Evolutionary conservation across 768 basidiomycete genomes (phyloP).

Genomic region (Kwoniella europaea): DNA sequence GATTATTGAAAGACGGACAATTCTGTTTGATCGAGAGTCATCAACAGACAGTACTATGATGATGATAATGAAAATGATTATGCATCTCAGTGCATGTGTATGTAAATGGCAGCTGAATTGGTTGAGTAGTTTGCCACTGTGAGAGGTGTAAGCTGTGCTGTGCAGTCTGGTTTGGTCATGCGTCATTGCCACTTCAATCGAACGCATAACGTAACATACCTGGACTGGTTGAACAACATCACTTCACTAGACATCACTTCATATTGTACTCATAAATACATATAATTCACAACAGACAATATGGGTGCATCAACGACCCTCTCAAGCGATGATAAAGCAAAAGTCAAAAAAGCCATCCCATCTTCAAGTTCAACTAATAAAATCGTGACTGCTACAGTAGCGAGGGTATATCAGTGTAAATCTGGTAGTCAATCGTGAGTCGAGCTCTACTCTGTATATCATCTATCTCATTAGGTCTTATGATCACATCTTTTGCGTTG

Average conservation of each 20-base stretch:
- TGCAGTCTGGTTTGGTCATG: no score
- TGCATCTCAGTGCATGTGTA: background rate
- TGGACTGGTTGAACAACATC: background rate
- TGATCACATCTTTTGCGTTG: background rate
- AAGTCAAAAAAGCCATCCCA: slow-evolving; percentile 70
- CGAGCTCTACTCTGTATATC: slow-evolving; percentile 34
- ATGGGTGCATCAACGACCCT: slow-evolving; percentile 26
- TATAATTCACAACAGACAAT: background rate
- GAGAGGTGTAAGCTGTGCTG: no score
- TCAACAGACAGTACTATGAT: background rate
- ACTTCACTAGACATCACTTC: background rate
- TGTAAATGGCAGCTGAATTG: no score
- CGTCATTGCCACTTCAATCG: no score
- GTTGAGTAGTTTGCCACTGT: no score
- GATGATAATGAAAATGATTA: background rate
- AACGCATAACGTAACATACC: no score
- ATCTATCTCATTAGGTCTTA: background rate
- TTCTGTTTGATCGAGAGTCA: no score
- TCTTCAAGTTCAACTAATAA: slow-evolving; percentile 64
- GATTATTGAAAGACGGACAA: no score
- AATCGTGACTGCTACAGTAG: slow-evolving; percentile 78
- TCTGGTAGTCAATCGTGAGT: slow-evolving; percentile 42
- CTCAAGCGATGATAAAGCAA: slow-evolving; percentile 71
- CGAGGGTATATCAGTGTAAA: slow-evolving; percentile 82
- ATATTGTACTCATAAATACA: no score